These are phyloP conservation scores for Inonotus hispidus DNA, from an alignment of 1,284 basidiomycete genomes.

Conservation along the genomic window DNA sequence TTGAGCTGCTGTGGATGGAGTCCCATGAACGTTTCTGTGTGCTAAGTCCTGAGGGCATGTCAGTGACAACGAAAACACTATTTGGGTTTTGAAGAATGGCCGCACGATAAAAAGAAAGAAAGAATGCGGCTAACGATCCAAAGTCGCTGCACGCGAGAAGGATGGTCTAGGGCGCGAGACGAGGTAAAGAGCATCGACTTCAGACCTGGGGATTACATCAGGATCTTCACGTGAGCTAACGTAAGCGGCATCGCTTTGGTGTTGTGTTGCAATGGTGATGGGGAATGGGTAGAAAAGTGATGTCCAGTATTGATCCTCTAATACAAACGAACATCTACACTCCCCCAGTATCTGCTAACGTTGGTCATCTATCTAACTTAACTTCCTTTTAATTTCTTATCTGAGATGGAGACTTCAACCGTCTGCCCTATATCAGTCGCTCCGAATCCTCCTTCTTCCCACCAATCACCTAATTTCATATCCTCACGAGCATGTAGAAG, in stretches of 20 bases:
- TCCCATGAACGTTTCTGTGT: slow-evolving; percentile 65
- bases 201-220: background rate
- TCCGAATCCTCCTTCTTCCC: slow-evolving; percentile 31
- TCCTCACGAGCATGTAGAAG: slow-evolving; percentile 25
- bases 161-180: background rate
- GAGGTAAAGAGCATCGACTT: background rate
- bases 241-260: too few relatives aligned
- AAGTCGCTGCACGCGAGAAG: background rate
- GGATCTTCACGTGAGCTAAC: too few relatives aligned
- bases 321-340: too few relatives aligned
- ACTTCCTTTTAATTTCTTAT: too few relatives aligned
- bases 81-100: slow-evolving; percentile 68
- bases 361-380: background rate
- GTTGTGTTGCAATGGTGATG: too few relatives aligned
- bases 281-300: background rate
- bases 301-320: background rate
- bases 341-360: background rate
- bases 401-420: slow-evolving; percentile 13
- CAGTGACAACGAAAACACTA: slow-evolving; percentile 60
- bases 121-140: slow-evolving; percentile 6
- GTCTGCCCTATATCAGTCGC: slow-evolving; percentile 29
- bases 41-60: slow-evolving; percentile 67
- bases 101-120: slow-evolving; percentile 59
- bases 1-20: slow-evolving; percentile 27
- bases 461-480: slow-evolving; percentile 25